A percentile compares a stretch with the other conserved stretches of the same genome.
Evolutionary conservation across 2,329 filamentous ascomycete species (phyloP).

Genomic region (Pyricularia grisea): DNA sequence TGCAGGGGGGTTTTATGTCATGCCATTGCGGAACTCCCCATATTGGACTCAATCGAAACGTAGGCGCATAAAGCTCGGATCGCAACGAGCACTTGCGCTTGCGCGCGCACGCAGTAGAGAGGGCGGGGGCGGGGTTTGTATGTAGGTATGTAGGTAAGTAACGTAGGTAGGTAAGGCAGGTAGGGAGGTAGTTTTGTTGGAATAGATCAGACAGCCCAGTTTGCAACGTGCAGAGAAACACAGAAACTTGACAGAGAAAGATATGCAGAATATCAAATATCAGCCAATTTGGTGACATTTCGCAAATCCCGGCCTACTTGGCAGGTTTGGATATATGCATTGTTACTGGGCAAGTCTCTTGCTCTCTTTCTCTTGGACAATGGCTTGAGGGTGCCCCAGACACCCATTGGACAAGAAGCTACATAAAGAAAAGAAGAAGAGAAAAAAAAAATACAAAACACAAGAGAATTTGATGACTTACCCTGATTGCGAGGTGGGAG

Average conservation of each 20-base stretch:
- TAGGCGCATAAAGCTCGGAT: not conserved
- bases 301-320: not conserved
- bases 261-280: not conserved
- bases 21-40: not conserved
- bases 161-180: too few species aligned
- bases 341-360: not conserved
- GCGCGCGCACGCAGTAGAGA: constrained; percentile 5
- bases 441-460: not conserved
- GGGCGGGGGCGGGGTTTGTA: not conserved
- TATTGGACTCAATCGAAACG: not conserved
- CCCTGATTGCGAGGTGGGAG: not conserved
- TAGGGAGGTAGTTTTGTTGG: too few species aligned
- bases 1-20: not conserved
- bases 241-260: not conserved
- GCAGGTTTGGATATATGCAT: not conserved
- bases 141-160: not conserved
- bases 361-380: not conserved
- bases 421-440: not conserved
- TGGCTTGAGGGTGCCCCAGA: not conserved
- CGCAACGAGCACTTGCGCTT: not conserved
- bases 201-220: not conserved
- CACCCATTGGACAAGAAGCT: not conserved
- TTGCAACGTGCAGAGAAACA: not conserved
- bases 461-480: constrained; percentile 5
- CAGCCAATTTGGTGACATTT: not conserved